Evolutionary conservation across 2,329 filamentous ascomycete genomes (phyloP).

Genomic region (Elsinoe perseae): DNA sequence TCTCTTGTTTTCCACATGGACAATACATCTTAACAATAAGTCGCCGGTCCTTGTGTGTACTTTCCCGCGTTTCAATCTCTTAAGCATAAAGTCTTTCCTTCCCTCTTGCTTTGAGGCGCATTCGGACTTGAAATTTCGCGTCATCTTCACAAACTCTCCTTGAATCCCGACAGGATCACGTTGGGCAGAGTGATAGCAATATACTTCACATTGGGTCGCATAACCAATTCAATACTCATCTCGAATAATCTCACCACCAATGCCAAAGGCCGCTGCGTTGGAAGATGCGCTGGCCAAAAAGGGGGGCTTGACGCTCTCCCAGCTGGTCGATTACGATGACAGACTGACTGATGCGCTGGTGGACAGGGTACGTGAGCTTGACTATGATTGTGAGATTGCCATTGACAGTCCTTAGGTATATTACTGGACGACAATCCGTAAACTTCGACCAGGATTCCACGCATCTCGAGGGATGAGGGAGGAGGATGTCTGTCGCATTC

Average conservation of each 20-base stretch:
- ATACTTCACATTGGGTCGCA: neutral
- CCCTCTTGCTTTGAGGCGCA: neutral
- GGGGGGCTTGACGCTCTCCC: slow-evolving; percentile 72
- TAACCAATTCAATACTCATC: neutral
- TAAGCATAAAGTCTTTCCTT: slow-evolving; percentile 6
- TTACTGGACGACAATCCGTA: slow-evolving; percentile 94
- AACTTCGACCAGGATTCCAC: slow-evolving; percentile 82
- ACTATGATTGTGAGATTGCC: neutral
- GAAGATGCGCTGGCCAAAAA: slow-evolving; percentile 48
- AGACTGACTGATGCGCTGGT: slow-evolving; percentile 90
- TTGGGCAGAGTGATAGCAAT: neutral
- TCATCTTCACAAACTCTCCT: neutral
- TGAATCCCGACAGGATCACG: neutral
- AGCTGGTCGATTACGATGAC: slow-evolving; percentile 90
- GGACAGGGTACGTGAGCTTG: slow-evolving; percentile 65
- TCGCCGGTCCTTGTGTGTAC: neutral
- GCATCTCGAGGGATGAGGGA: slow-evolving; percentile 70
- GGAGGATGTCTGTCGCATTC: slow-evolving; percentile 52
- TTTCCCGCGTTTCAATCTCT: slow-evolving; percentile 1
- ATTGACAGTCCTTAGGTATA: slow-evolving; percentile 56
- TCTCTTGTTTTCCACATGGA: slow-evolving; percentile 9
- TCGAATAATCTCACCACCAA: neutral
- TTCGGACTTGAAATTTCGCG: slow-evolving; percentile 6
- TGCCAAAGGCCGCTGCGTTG: slow-evolving; percentile 32
- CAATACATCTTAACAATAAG: slow-evolving; percentile 8